These are phyloP conservation scores for Tephrocybe sp. DNA, from an alignment of 768 basidiomycete species.

Conservation along the genomic window DNA sequence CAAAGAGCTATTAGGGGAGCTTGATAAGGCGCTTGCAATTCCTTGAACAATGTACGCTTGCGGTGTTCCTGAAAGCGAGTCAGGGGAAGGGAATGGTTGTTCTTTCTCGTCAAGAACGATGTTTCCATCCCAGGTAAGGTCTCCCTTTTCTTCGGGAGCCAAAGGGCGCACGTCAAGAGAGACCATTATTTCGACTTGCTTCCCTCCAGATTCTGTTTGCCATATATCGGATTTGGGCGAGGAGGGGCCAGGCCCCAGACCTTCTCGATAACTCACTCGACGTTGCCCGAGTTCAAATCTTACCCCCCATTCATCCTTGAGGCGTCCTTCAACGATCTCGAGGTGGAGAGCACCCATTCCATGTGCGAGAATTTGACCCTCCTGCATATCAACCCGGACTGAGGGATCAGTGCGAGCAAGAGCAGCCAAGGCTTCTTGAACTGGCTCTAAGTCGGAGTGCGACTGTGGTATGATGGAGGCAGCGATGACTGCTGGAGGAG, in stretches of 20 bases:
- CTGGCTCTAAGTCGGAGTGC: slow-evolving; percentile 72
- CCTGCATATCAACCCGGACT: slow-evolving; percentile 72
- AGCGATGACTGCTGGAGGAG: slow-evolving; percentile 84
- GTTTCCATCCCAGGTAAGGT: slow-evolving; percentile 77
- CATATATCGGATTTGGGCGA: slow-evolving; percentile 43
- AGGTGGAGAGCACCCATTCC: slow-evolving; percentile 84
- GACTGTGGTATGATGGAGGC: slow-evolving; percentile 79
- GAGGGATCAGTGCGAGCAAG: slow-evolving; percentile 89
- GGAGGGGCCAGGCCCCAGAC: slow-evolving; percentile 32
- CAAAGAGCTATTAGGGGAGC: slow-evolving; percentile 75
- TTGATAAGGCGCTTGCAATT: slow-evolving; percentile 67
- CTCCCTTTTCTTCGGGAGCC: slow-evolving; percentile 52
- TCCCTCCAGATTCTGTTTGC: slow-evolving; percentile 64
- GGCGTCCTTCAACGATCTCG: slow-evolving; percentile 83
- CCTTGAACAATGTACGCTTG: slow-evolving; percentile 62
- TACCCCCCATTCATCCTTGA: slow-evolving; percentile 77
- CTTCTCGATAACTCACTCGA: slow-evolving; percentile 80
- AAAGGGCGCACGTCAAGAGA: slow-evolving; percentile 56
- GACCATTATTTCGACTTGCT: slow-evolving; percentile 46
- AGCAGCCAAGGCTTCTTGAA: slow-evolving; percentile 70
- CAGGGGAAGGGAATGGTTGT: slow-evolving; percentile 49
- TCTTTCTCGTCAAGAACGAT: slow-evolving; percentile 58
- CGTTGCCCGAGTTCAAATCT: slow-evolving; percentile 75
- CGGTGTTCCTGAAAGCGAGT: slow-evolving; percentile 45
- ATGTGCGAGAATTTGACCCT: slow-evolving; percentile 81